Evolutionary conservation across 2,329 filamentous ascomycete genomes (phyloP), one percentile per base, ranked within the genome.

Genomic region (Xylaria sp.): DNA sequence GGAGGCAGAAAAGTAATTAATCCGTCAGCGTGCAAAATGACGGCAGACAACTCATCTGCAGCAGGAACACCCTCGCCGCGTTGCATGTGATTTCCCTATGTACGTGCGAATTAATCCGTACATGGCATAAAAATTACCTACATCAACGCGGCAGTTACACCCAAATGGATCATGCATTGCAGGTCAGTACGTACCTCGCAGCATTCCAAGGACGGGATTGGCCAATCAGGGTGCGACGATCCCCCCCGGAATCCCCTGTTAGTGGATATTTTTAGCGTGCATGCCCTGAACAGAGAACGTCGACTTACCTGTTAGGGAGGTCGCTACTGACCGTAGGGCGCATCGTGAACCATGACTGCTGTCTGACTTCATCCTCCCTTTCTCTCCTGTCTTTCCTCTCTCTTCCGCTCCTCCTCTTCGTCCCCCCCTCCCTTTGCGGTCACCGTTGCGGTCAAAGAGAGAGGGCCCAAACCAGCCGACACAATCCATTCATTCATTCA

Each of bases 331-430:
- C 9, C 37, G n/a, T 46, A 46, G 42, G 42, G 42, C 42, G 13
- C 42, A 46, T 46, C 42, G n/a, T 46, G 42, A 35, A 37, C 30
- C 44, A 52, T 37, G 44, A 49, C 34, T 50, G 47, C 18, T 34
- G 51, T 59, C 60, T 60, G 55, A 62, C 62, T 47, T 62, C 62
- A 64, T 62, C 56, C 60, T 59, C 54, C 59, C 56, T 54, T 55
- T 56, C 42, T 59, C 30, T 59, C 54, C 48, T 37, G 13, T 53
- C 50, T 50, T 48, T 46, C 57, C 47, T 61, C 59, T 34, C 55
- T 55, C 50, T 52, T 50, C 34, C 35, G 23, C 23, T 51, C 19
- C 13, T 42, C 50, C 34, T 44, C 23, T 52, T 52, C 23, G 48
- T 11, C 47, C 18, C 6, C 16, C 16, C n/a, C 48, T 50, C 19